These are phyloP conservation scores for Cardamine resedifolia DNA, from an alignment of 345 rosid species.

Conservation along the genomic window DNA sequence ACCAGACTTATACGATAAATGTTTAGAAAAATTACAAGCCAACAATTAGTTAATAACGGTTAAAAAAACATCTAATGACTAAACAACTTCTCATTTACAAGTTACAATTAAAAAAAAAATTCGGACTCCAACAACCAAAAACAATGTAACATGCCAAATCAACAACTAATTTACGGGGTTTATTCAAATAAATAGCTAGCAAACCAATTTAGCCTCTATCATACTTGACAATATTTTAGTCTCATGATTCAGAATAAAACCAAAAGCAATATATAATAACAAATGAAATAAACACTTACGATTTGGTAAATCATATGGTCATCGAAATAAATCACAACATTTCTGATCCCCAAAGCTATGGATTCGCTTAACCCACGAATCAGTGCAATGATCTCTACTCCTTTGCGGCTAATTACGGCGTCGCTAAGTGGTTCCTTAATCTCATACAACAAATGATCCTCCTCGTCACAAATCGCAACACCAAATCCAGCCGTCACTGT, in stretches of 20 bases:
- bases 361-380: conserved; percentile 17
- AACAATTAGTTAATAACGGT: not conserved
- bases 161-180: not conserved
- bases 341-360: not conserved
- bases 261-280: not conserved
- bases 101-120: conserved; percentile 50
- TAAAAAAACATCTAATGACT: not conserved
- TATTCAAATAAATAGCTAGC: not conserved
- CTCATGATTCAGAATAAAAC: not conserved
- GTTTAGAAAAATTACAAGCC: conserved; percentile 1
- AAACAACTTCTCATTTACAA: conserved; percentile 43
- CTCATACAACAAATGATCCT: conserved; percentile 12
- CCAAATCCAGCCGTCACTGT: not conserved
- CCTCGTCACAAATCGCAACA: not conserved
- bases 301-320: not conserved
- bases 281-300: conserved; percentile 8
- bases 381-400: not conserved
- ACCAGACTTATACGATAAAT: too few relatives aligned
- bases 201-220: not conserved
- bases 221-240: not conserved
- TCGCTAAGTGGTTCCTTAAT: not conserved
- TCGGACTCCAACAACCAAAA: conserved; percentile 20
- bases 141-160: not conserved
- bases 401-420: not conserved
- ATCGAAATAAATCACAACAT: not conserved